These are phyloP conservation scores for Xylaria curta DNA, from an alignment of 495 filamentous ascomycete species.

Conservation along the genomic window DNA sequence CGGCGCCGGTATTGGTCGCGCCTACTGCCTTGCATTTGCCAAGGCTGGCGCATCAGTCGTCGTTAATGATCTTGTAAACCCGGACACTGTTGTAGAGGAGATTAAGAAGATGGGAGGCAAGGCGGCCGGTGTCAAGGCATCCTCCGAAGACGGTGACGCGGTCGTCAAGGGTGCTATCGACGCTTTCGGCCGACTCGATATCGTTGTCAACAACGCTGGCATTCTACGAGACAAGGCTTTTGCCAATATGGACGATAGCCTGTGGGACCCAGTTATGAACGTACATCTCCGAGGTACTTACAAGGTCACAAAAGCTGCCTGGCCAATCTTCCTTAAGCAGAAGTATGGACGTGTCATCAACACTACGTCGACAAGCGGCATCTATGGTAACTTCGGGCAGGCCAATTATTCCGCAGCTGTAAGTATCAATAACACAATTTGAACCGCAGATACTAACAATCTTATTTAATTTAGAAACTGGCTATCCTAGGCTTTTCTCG, in stretches of 20 bases:
- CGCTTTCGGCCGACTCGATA: conserved; percentile 90
- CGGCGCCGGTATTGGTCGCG: conserved; percentile 89
- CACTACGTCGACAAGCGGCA: conserved; percentile 94
- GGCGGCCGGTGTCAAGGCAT: conserved; percentile 92
- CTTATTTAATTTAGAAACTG: conserved; percentile 64
- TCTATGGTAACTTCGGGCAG: conserved; percentile 99
- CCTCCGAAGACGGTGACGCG: conserved; percentile 89
- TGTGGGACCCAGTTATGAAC: conserved; percentile 91
- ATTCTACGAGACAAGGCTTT: conserved; percentile 98
- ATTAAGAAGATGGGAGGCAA: conserved; percentile 90
- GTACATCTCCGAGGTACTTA: conserved; percentile 96
- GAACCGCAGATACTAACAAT: conserved; percentile 28
- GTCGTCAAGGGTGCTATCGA: conserved; percentile 95
- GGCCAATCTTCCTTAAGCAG: conserved; percentile 98
- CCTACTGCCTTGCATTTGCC: conserved; percentile 90
- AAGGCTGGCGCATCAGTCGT: conserved; percentile 89
- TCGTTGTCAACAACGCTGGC: conserved; percentile 96
- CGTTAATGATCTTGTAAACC: conserved; percentile 93
- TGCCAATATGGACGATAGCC: conserved; percentile 92
- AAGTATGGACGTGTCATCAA: conserved; percentile 98
- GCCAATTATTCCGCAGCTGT: conserved; percentile 95
- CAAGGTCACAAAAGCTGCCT: conserved; percentile 96
- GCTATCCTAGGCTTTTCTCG: conserved; percentile 96
- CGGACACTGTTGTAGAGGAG: conserved; percentile 90
- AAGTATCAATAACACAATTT: conserved; percentile 46